Evolutionary conservation across 179 eudicot species (phyloP).

Genomic region (Beta corolliflora): DNA sequence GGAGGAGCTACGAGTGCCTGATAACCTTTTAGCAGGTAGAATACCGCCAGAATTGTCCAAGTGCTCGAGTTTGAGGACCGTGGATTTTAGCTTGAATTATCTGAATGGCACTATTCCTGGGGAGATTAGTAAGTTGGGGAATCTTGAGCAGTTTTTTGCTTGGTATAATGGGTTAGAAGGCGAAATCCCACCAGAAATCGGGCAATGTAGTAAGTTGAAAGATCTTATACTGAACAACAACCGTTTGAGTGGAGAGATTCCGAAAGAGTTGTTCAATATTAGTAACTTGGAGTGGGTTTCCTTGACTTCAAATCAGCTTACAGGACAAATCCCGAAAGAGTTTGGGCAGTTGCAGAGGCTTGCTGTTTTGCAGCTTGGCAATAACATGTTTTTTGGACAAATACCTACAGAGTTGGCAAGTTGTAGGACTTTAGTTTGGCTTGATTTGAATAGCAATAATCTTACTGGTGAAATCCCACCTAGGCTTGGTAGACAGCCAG

Average conservation of each 20-base stretch:
- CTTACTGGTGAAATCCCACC: conserved; percentile 87
- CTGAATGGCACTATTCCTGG: conserved; percentile 78
- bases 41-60: conserved; percentile 68
- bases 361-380: conserved; percentile 84
- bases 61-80: conserved; percentile 58
- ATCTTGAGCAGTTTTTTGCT: conserved; percentile 81
- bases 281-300: conserved; percentile 89
- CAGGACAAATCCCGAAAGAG: conserved; percentile 67
- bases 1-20: conserved; percentile 83
- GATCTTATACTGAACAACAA: conserved; percentile 88
- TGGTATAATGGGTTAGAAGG: conserved; percentile 96
- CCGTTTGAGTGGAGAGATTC: conserved; percentile 64
- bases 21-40: conserved; percentile 63
- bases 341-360: conserved; percentile 68
- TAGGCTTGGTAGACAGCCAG: conserved; percentile 77
- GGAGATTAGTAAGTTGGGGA: conserved; percentile 64
- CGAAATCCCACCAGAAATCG: conserved; percentile 66
- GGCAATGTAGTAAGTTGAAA: conserved; percentile 74
- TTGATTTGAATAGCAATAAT: conserved; percentile 81
- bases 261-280: conserved; percentile 60
- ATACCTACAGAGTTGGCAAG: conserved; percentile 64
- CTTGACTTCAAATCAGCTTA: conserved; percentile 68
- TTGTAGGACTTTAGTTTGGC: conserved; percentile 90
- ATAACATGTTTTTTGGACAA: conserved; percentile 68
- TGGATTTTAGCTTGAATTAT: conserved; percentile 88